A percentile compares a stretch with the other conserved stretches of the same genome.
Conservation (phyloP, 2,329 filamentous ascomycete genomes). For the Aspergillus awamori region DNA sequence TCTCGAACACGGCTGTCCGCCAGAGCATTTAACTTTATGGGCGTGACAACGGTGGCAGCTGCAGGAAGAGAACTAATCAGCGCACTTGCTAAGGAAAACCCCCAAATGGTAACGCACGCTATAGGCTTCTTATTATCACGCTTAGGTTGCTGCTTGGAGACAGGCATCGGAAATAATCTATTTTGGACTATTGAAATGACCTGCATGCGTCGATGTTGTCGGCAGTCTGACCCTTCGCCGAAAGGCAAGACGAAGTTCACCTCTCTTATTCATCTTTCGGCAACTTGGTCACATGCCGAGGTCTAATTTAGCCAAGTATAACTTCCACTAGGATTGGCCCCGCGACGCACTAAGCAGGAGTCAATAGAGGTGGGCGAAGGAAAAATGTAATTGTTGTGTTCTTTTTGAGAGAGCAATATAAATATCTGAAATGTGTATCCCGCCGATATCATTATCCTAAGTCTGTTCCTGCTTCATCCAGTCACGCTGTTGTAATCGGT, state of each 20-base stretch:
- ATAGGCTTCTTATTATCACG: slow-evolving; percentile 19
- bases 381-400: too few species aligned
- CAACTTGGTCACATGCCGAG: neutral
- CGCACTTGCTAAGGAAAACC: neutral
- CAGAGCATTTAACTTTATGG: slow-evolving; percentile 50
- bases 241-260: slow-evolving; percentile 3
- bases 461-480: too few species aligned
- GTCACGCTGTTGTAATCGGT: too few species aligned
- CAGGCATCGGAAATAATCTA: slow-evolving; percentile 12
- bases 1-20: slow-evolving; percentile 43
- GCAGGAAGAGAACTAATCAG: neutral
- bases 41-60: slow-evolving; percentile 45
- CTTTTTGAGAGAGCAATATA: too few species aligned
- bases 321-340: too few species aligned
- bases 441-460: too few species aligned
- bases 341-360: too few species aligned
- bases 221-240: slow-evolving; percentile 12
- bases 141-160: slow-evolving; percentile 10
- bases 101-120: slow-evolving; percentile 13
- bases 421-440: too few species aligned
- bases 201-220: neutral
- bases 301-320: neutral
- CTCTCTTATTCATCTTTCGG: slow-evolving; percentile 10
- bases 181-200: neutral
- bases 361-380: too few species aligned